Evolutionary conservation across 1,284 basidiomycete species (phyloP).

Genomic region (Phellinidium pouzarii): DNA sequence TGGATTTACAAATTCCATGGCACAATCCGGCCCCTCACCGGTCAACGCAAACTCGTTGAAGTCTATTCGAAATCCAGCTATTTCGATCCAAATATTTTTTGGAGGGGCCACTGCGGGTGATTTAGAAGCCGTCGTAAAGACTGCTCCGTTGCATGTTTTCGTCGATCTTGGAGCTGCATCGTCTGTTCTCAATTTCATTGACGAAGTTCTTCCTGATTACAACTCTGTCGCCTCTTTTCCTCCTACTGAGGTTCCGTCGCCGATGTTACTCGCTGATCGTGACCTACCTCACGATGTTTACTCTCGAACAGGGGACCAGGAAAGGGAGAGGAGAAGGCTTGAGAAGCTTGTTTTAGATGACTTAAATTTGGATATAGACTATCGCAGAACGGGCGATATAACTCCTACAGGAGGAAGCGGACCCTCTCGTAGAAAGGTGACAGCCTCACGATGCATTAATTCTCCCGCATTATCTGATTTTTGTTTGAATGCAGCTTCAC

Average conservation of each 20-base stretch:
- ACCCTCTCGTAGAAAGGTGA: conserved; percentile 2
- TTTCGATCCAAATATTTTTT: not conserved
- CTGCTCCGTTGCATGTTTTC: conserved; percentile 67
- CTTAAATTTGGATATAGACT: conserved; percentile 44
- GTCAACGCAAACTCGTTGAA: not conserved
- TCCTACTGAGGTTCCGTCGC: conserved; percentile 9
- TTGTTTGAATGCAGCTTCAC: not conserved
- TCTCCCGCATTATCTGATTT: not conserved
- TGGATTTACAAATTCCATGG: conserved; percentile 14
- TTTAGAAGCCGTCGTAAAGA: conserved; percentile 31
- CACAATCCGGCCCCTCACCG: not conserved
- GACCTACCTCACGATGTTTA: not conserved
- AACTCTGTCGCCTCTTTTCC: not conserved
- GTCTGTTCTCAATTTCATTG: conserved; percentile 29
- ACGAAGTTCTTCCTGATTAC: conserved; percentile 25
- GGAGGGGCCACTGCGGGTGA: not conserved
- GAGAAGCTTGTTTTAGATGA: conserved; percentile 50
- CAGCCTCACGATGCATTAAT: not conserved
- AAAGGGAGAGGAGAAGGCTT: conserved; percentile 25
- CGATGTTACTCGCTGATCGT: not conserved
- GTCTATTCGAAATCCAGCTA: not conserved
- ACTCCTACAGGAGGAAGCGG: conserved; percentile 1
- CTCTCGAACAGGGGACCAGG: not conserved
- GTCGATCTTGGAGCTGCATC: conserved; percentile 55
- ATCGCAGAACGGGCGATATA: conserved; percentile 21